Base-by-base conservation (phyloP, 192 early-diverging fungal species). In the Coemansia sp. region DNA sequence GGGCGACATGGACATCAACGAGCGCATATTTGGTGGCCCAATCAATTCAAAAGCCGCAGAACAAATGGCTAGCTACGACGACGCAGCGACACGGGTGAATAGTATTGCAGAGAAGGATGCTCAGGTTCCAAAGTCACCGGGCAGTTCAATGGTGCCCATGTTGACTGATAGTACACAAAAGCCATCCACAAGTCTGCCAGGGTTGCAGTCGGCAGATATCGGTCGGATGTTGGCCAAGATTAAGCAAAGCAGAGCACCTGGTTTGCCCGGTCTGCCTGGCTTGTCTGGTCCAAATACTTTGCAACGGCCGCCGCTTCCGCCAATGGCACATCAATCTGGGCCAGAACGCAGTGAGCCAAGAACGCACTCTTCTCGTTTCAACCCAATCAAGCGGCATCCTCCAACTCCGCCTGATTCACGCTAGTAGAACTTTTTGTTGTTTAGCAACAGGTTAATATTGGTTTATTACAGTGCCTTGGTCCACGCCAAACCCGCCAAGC, bases 211-310 rank as follows among this genome's bases (percentile, higher is more conserved):
- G 43, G 57, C 27, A 0, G 67, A 73, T 39, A 61, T 73, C 23
- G 65, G 77, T 3, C 60, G 62, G 5, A 69, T 79, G 71, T 53
- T 74, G 51, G 71, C 77, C 12, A 73, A 73, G 26, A 70, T 74
- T 38, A 79, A 70, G 54, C 64, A 68, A 55, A 59, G 53, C 8
- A 61, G 68, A 8, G 35, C 56, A 2, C 45, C 62, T 0, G 61
- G 67, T 0, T 54, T 79, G 1, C 69, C 75, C 11, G 65, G 69
- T 0, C 58, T 72, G 43, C 16, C 62, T 12, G 51, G 62, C 1
- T n/a, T 32, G n/a, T 27, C 50, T 39, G 27, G 27, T n/a, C 41
- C 41, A 45, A 45, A 45, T n/a, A 4, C 41, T 45, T 13, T 45
- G 41, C 13, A 49, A 3, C 48, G 48, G 48, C 48, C 48, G 4